Evolutionary conservation across 1,139 yeast species (phyloP).

Genomic region (Scheffersomyces stambukii): DNA sequence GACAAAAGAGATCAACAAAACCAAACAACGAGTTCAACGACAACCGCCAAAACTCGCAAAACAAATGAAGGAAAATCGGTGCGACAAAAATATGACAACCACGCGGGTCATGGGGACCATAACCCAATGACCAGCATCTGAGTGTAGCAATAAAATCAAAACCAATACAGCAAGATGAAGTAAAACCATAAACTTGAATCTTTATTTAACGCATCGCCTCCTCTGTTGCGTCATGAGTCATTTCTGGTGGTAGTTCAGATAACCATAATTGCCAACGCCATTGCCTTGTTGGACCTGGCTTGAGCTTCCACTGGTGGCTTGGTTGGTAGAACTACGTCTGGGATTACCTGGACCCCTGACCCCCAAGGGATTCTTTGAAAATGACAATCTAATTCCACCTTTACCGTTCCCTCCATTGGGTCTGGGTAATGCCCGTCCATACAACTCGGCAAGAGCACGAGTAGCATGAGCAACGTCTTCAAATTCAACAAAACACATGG

Average conservation of each 20-base stretch:
- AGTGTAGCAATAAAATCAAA: too few species aligned
- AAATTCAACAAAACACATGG: slow-evolving; percentile 98
- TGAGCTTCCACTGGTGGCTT: slow-evolving; percentile 14
- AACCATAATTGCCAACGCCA: slow-evolving; percentile 35
- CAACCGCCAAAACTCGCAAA: too few species aligned
- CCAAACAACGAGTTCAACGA: too few species aligned
- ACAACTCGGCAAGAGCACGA: slow-evolving; percentile 85
- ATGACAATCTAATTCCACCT: slow-evolving; percentile 92
- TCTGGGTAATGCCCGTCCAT: slow-evolving; percentile 79
- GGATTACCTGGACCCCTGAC: slow-evolving; percentile 71
- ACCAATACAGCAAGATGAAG: too few species aligned
- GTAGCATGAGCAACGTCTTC: slow-evolving; percentile 95
- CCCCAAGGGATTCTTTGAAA: slow-evolving; percentile 94
- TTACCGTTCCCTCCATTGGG: slow-evolving; percentile 63
- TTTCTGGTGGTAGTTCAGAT: slow-evolving; percentile 29
- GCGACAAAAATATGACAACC: too few species aligned
- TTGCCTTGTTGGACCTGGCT: slow-evolving; percentile 1
- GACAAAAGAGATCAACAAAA: too few species aligned
- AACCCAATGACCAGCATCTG: too few species aligned
- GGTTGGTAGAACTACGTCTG: slow-evolving; percentile 39
- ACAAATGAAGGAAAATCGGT: too few species aligned
- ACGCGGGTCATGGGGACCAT: too few species aligned
- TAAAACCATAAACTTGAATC: too few species aligned
- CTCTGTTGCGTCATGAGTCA: slow-evolving; percentile 5
- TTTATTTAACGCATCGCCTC: too few species aligned